Base-by-base conservation (phyloP, 2,329 filamentous ascomycete species). In the Diatrype stigma region DNA sequence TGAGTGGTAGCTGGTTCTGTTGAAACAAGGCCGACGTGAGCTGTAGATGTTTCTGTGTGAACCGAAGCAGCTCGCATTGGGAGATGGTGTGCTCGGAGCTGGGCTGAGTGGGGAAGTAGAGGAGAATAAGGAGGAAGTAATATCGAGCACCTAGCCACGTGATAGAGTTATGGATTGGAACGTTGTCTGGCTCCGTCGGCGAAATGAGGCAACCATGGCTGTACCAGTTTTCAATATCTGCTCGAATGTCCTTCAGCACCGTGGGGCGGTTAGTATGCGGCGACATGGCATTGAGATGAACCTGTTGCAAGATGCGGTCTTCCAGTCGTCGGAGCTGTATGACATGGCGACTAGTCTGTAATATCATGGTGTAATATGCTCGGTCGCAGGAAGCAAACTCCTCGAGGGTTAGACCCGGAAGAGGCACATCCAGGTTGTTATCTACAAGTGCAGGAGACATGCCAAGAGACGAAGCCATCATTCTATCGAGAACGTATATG, bases 151-250 rank as follows among this genome's bases (percentile, higher is more conserved):
- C 70, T 16, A 73, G 50, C 73, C 73, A 76, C 2, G 72, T 70
- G 37, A 75, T 67, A 2, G 70, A 72, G 52, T 66, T 74, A 54
- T 75, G 73, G 19, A 75, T 73, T 16, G 73, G 69, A 3, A 75
- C 61, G 46, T 74, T 73, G 54, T 75, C 73, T 2, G 68, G 63
- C 44, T 74, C 71, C 45, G 68, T 63, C 1, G 70, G 70, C 5
- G 70, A 72, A 51, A 75, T 63, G 4, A 76, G 67, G 45, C 72
- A 76, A 1, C 73, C 73, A 30, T 68, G 70, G 51, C 68, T 74
- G 53, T 76, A 76, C 72, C 74, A 76, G 51, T 75, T 67, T 48
- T 76, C 73, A 19, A 76, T 73, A 23, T 72, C 66, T n/a, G 67
- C 60, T n/a, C 70, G 65, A 23, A 74, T 63, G 19, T 62, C 62